Conservation (phyloP, 768 basidiomycete genomes). For the Neoboletus subvelutipes region DNA sequence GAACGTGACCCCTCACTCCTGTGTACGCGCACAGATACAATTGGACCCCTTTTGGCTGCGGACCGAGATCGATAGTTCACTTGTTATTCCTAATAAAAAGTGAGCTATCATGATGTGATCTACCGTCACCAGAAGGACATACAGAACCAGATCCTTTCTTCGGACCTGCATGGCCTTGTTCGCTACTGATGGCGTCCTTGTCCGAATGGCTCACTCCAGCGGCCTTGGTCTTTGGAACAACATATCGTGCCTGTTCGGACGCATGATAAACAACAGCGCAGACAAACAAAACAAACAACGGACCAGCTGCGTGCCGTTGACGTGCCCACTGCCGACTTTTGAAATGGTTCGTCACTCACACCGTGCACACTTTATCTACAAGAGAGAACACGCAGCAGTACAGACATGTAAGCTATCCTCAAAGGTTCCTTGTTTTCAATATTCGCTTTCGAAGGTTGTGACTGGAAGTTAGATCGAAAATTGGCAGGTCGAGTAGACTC, state of each 20-base stretch:
- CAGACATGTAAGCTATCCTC: background rate
- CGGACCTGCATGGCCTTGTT: background rate
- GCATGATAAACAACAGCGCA: background rate
- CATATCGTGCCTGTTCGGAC: no score
- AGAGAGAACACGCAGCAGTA: background rate
- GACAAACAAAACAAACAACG: background rate
- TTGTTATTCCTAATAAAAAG: background rate
- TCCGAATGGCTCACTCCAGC: background rate
- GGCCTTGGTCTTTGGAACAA: rapidly evolving
- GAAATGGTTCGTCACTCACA: background rate
- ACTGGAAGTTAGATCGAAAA: background rate
- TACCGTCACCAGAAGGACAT: no score
- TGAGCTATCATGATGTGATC: background rate
- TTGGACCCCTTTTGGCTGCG: background rate
- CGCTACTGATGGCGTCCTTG: background rate
- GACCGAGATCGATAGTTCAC: background rate
- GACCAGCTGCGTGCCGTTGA: no score
- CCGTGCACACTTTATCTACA: background rate
- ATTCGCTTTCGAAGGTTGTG: background rate
- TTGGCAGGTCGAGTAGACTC: background rate
- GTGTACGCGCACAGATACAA: background rate
- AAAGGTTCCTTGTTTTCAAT: background rate
- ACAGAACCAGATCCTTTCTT: background rate
- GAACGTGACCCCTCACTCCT: background rate
- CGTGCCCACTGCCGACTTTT: no score